These are phyloP conservation scores for Sporothrix mexicana DNA, from an alignment of 2,329 filamentous ascomycete genomes.

Conservation along the genomic window DNA sequence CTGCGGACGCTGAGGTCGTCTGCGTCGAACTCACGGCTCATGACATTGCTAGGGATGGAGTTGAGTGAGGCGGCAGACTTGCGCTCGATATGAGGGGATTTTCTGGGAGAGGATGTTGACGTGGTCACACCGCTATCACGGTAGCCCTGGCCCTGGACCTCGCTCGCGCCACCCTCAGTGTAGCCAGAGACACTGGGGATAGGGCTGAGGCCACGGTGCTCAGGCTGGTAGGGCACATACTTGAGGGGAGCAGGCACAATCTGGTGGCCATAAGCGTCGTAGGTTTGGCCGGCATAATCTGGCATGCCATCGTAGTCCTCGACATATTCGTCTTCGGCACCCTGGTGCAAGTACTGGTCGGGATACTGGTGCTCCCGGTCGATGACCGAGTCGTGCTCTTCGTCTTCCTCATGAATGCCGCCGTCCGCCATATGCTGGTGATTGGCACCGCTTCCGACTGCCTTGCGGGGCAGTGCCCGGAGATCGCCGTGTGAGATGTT, in stretches of 20 bases:
- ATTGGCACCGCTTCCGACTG: conserved; percentile 37
- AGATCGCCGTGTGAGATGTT: conserved; percentile 66
- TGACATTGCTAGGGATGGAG: conserved; percentile 61
- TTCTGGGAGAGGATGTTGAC: conserved; percentile 64
- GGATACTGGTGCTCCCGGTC: conserved; percentile 51
- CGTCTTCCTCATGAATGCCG: conserved; percentile 54
- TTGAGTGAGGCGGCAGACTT: conserved; percentile 53
- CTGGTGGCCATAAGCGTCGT: conserved; percentile 62
- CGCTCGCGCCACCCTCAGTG: conserved; percentile 67
- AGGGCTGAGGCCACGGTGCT: conserved; percentile 78
- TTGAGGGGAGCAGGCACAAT: conserved; percentile 68
- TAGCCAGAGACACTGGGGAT: conserved; percentile 93
- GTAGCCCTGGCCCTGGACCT: conserved; percentile 58
- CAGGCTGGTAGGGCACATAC: conserved; percentile 71
- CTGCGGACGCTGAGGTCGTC: conserved; percentile 63
- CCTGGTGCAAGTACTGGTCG: conserved; percentile 45
- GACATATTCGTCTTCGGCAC: conserved; percentile 43
- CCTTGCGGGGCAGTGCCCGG: conserved; percentile 58
- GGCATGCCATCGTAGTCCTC: conserved; percentile 43
- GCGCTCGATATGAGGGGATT: conserved; percentile 56
- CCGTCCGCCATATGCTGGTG: conserved; percentile 47
- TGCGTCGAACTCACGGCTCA: conserved; percentile 60
- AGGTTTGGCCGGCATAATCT: conserved; percentile 46
- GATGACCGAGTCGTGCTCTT: conserved; percentile 49
- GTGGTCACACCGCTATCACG: conserved; percentile 63